phyloP scores from a whole-genome alignment of 306 rosid species.

The Morella rubra region DNA sequence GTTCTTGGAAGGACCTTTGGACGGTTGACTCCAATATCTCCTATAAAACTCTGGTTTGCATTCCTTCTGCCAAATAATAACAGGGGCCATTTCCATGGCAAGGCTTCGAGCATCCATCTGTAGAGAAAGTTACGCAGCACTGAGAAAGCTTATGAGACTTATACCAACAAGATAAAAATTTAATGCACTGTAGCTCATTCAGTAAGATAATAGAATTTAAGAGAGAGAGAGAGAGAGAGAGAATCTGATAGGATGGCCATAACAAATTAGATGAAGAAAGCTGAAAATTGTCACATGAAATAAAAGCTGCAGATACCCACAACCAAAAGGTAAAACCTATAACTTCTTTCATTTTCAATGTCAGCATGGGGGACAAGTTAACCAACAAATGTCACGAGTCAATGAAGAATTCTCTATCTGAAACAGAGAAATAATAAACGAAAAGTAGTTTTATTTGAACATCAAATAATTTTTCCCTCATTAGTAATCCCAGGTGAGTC shows the following conservation, averaged over 20 bases:
- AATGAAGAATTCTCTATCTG: not conserved
- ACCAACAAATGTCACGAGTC: not conserved
- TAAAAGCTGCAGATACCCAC: not conserved
- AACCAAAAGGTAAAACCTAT: not conserved
- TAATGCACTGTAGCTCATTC: not conserved
- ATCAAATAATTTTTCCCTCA: not conserved
- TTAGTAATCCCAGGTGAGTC: not conserved
- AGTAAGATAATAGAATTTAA: not conserved
- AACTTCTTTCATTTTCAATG: not conserved
- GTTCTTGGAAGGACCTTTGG: slow-evolving; percentile 57
- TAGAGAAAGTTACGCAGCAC: slow-evolving; percentile 26
- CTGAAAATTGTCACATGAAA: not conserved
- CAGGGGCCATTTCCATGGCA: slow-evolving; percentile 91
- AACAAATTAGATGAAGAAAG: not conserved
- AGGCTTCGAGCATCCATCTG: slow-evolving; percentile 88
- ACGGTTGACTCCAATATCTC: slow-evolving; percentile 66
- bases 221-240: not conserved
- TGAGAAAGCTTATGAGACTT: slow-evolving; percentile 24
- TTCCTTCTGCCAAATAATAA: slow-evolving; percentile 80
- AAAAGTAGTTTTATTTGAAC: not conserved
- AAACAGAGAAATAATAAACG: not conserved
- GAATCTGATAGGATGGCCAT: not conserved
- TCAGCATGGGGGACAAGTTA: not conserved
- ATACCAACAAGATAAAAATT: not conserved
- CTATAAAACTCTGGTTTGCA: slow-evolving; percentile 57